A percentile compares a stretch with the other conserved stretches of the same genome.
Evolutionary conservation across 331 rosid species (phyloP).

Genomic region (Prunus yedoensis): DNA sequence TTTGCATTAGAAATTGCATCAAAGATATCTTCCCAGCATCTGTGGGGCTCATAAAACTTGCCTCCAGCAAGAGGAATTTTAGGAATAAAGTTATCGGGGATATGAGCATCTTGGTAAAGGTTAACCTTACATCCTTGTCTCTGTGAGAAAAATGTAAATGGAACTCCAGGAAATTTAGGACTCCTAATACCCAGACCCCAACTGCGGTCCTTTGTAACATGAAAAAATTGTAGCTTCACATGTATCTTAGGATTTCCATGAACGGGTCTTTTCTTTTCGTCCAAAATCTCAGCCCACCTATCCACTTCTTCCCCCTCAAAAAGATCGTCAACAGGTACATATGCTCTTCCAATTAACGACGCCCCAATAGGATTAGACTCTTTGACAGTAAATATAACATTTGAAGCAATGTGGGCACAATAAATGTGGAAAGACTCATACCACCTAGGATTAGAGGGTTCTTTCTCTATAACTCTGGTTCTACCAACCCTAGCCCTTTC

Average conservation of each 20-base stretch:
- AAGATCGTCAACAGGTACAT: conserved; percentile 72
- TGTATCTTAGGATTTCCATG: conserved; percentile 74
- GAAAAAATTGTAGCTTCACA: conserved; percentile 80
- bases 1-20: conserved; percentile 87
- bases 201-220: conserved; percentile 63
- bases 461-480: conserved; percentile 77
- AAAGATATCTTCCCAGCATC: conserved; percentile 97
- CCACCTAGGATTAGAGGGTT: conserved; percentile 75
- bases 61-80: conserved; percentile 85
- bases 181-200: conserved; percentile 84
- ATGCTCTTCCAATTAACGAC: conserved; percentile 89
- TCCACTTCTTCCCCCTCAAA: conserved; percentile 80
- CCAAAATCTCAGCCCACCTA: conserved; percentile 79
- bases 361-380: conserved; percentile 95
- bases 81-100: conserved; percentile 88
- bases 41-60: conserved; percentile 61
- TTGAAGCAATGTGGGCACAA: conserved; percentile 79
- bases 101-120: conserved; percentile 93
- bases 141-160: conserved; percentile 79
- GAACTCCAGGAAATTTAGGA: conserved; percentile 89
- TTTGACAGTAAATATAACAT: conserved; percentile 83
- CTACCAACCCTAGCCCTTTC: conserved; percentile 98
- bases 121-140: conserved; percentile 84
- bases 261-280: conserved; percentile 57
- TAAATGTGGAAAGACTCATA: conserved; percentile 91